Conservation (phyloP, 2,329 filamentous ascomycete genomes). For the Aspergillus terreus region DNA sequence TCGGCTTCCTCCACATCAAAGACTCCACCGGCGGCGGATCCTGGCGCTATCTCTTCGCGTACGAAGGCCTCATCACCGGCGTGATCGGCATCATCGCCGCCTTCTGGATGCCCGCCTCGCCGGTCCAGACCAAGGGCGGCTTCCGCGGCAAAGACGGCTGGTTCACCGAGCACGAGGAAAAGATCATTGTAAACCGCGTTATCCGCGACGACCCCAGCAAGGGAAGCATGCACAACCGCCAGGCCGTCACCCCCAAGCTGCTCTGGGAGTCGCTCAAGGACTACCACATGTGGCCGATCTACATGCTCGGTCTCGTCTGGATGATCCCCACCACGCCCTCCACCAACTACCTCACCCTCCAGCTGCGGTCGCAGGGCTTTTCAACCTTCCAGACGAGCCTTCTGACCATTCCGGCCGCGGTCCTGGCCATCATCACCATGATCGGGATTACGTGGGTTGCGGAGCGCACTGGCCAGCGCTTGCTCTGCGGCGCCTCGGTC, state of each 20-base stretch:
- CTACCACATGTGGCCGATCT: constrained; percentile 44
- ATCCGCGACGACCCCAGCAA: constrained; percentile 45
- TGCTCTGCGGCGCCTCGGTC: constrained; percentile 48
- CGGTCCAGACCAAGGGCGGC: constrained; percentile 58
- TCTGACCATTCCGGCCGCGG: constrained; percentile 56
- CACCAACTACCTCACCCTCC: constrained; percentile 8
- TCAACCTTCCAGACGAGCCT: constrained; percentile 48
- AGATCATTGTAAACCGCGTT: constrained; percentile 43
- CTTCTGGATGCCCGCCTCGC: constrained; percentile 36
- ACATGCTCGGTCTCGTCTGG: constrained; percentile 51
- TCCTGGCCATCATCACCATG: constrained; percentile 53
- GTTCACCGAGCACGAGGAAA: constrained; percentile 52
- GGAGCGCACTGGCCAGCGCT: constrained; percentile 50
- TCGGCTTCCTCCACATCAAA: constrained; percentile 37
- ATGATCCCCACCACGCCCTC: constrained; percentile 49
- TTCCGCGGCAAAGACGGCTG: constrained; percentile 59
- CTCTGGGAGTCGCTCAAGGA: constrained; percentile 46
- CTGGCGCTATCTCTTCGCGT: constrained; percentile 41
- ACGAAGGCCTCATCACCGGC: constrained; percentile 32
- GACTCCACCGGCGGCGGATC: constrained; percentile 39
- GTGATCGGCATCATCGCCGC: constrained; percentile 53
- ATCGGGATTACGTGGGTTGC: constrained; percentile 48
- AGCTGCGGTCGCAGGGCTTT: constrained; percentile 51
- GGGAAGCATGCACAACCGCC: constrained; percentile 33
- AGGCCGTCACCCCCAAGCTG: constrained; percentile 28